Conservation (phyloP, 108 stramenopile genomes). For the Nitzschia inconspicua region DNA sequence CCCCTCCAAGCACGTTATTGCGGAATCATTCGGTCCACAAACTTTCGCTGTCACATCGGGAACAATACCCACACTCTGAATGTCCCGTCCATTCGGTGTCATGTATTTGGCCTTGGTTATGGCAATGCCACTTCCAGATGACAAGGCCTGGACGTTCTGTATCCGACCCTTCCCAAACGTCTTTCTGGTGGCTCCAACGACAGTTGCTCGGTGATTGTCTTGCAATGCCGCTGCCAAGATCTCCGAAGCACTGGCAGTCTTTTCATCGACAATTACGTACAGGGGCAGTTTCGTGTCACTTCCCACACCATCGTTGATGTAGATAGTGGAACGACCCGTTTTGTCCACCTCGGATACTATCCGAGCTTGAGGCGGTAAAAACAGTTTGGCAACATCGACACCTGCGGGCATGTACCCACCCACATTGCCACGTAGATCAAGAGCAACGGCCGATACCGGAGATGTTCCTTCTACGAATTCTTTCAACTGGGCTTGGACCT, state of each 20-base stretch:
- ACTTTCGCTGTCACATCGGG: conserved; percentile 31
- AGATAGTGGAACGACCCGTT: conserved; percentile 25
- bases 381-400: conserved; percentile 53
- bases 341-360: conserved; percentile 51
- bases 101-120: conserved; percentile 82
- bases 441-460: conserved; percentile 15
- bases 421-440: conserved; percentile 57
- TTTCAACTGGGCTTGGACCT: conserved; percentile 35
- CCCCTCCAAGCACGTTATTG: background rate
- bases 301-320: conserved; percentile 53
- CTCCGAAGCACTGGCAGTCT: conserved; percentile 62
- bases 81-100: conserved; percentile 69
- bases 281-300: conserved; percentile 33
- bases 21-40: conserved; percentile 8
- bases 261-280: conserved; percentile 44
- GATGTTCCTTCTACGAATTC: background rate
- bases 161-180: conserved; percentile 88
- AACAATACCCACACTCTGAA: conserved; percentile 71
- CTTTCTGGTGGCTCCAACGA: conserved; percentile 42
- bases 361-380: conserved; percentile 35
- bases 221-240: conserved; percentile 77
- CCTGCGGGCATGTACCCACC: conserved; percentile 67
- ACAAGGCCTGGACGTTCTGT: conserved; percentile 70
- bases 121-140: conserved; percentile 69
- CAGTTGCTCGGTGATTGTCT: conserved; percentile 69